A percentile compares a stretch with the other conserved stretches of the same genome.
These are phyloP conservation scores for Fomitopsis betulina DNA, from an alignment of 1,284 basidiomycete species.

Conservation along the genomic window DNA sequence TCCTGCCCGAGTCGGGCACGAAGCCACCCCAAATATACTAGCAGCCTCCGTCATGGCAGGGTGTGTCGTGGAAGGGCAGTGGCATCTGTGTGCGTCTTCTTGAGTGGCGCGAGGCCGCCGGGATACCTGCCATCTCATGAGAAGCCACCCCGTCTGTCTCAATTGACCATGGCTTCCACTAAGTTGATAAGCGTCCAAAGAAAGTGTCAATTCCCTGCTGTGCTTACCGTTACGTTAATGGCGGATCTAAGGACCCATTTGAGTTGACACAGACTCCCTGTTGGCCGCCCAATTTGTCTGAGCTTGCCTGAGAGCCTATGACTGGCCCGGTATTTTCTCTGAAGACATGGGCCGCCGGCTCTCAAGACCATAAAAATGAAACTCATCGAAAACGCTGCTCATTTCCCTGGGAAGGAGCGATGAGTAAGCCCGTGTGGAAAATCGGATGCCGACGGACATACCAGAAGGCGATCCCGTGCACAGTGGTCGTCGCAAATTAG, in stretches of 20 bases:
- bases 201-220: not conserved
- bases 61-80: not conserved
- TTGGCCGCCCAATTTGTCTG: not conserved
- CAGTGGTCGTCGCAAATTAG: not conserved
- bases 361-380: not conserved
- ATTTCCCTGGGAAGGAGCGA: not conserved
- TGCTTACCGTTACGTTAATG: not conserved
- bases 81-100: not conserved
- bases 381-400: not conserved
- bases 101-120: not conserved
- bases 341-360: not conserved
- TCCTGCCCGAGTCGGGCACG: not conserved
- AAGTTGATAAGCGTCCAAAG: not conserved
- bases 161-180: not conserved
- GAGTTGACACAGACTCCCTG: not conserved
- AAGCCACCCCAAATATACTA: not conserved
- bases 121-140: not conserved
- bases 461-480: not conserved
- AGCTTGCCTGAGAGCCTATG: not conserved
- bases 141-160: not conserved
- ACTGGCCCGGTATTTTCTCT: not conserved
- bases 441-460: not conserved
- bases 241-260: not conserved
- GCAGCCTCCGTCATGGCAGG: not conserved
- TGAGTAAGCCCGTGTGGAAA: not conserved